These are phyloP conservation scores for Aspergillus homomorphus DNA, from an alignment of 495 filamentous ascomycete species.

Conservation along the genomic window DNA sequence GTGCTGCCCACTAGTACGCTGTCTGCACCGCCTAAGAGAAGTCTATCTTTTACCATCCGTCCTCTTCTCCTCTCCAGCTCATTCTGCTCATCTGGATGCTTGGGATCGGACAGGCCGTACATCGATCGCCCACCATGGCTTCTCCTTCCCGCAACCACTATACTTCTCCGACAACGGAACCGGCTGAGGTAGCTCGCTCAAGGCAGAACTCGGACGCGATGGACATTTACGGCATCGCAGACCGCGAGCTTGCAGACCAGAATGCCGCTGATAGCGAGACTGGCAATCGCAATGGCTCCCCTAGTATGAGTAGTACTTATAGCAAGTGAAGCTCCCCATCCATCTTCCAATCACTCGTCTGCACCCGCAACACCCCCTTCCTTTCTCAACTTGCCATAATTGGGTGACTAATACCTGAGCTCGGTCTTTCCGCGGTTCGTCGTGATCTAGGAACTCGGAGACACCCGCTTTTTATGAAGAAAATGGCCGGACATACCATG, in stretches of 20 bases:
- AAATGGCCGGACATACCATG: conserved; percentile 50
- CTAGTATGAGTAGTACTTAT: conserved; percentile 17
- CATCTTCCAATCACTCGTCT: conserved; percentile 2
- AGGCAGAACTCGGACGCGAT: conserved; percentile 44
- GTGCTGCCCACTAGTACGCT: background rate
- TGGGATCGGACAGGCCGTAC: conserved; percentile 16
- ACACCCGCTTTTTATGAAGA: conserved; percentile 36
- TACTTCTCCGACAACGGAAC: conserved; percentile 28
- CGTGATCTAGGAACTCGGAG: conserved; percentile 32
- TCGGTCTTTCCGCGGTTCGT: background rate
- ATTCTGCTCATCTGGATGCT: conserved; percentile 16
- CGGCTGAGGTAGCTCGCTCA: conserved; percentile 31
- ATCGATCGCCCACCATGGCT: conserved; percentile 19
- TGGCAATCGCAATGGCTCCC: conserved; percentile 36
- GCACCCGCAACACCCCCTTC: background rate
- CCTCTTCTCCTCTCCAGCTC: conserved; percentile 1
- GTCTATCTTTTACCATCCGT: background rate
- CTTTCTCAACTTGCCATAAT: background rate
- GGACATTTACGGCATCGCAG: conserved; percentile 42
- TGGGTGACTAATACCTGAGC: conserved; percentile 20
- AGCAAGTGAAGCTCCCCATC: conserved; percentile 37
- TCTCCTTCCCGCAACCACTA: conserved; percentile 25
- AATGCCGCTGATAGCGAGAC: conserved; percentile 21
- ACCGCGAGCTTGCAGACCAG: conserved; percentile 32
- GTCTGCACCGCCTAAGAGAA: background rate